phyloP scores from a whole-genome alignment of 169 alveolate species.

The Cryptosporidium tyzzeri region DNA sequence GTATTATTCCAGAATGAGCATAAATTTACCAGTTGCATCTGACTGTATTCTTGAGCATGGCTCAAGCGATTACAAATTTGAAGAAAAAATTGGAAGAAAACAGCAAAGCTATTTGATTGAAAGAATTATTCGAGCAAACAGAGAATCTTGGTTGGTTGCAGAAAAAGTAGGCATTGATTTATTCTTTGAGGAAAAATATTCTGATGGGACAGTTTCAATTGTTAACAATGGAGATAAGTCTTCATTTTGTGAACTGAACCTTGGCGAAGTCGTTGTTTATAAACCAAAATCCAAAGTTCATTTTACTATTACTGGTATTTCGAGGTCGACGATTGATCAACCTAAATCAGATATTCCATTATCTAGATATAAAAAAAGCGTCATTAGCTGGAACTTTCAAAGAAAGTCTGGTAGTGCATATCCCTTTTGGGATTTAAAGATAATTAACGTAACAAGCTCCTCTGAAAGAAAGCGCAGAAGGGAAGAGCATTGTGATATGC shows the following conservation, averaged over 20 bases:
- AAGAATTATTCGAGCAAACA: conserved; percentile 41
- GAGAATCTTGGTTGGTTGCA: conserved; percentile 56
- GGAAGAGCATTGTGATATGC: neutral
- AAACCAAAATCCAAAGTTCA: conserved; percentile 54
- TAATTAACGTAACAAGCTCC: conserved; percentile 8
- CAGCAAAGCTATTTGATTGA: conserved; percentile 72
- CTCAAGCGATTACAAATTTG: conserved; percentile 68
- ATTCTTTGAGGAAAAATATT: conserved; percentile 34
- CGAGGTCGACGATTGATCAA: conserved; percentile 6
- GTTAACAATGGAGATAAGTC: neutral
- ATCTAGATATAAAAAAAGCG: conserved; percentile 31
- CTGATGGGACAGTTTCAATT: conserved; percentile 14
- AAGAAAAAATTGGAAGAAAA: conserved; percentile 42
- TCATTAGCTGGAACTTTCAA: conserved; percentile 47
- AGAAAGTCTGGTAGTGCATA: conserved; percentile 37
- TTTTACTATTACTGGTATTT: conserved; percentile 39
- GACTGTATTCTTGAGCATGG: conserved; percentile 75
- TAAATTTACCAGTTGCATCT: conserved; percentile 66
- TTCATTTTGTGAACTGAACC: conserved; percentile 33
- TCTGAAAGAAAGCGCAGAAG: conserved; percentile 29
- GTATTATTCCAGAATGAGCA: conserved; percentile 34
- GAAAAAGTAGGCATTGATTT: conserved; percentile 23
- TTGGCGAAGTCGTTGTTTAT: conserved; percentile 62
- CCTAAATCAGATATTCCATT: neutral
- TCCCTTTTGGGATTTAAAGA: conserved; percentile 74